phyloP scores from a whole-genome alignment of 805 yeast genomes.

The Wickerhamomyces bisporus region DNA sequence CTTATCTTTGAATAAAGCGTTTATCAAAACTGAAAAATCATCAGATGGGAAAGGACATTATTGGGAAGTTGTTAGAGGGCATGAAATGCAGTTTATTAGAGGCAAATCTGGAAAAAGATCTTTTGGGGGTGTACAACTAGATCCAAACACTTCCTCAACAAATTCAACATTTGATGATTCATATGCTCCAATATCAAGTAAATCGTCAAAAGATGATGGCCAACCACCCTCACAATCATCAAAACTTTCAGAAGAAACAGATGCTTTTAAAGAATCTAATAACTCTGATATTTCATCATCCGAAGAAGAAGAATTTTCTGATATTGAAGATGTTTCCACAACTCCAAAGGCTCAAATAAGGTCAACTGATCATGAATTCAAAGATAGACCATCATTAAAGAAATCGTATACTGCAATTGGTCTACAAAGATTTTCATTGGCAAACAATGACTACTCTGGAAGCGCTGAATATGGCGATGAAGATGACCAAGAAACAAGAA shows the following conservation, averaged over 20 bases:
- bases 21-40: slow-evolving; percentile 84
- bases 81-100: slow-evolving; percentile 73
- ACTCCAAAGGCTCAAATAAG: slow-evolving; percentile 23
- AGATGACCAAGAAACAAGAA: slow-evolving; percentile 10
- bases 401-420: slow-evolving; percentile 26
- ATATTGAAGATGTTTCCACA: slow-evolving; percentile 9
- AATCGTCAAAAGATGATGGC: slow-evolving; percentile 9
- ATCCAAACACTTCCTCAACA: slow-evolving; percentile 4
- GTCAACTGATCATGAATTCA: slow-evolving; percentile 8
- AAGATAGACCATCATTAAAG: slow-evolving; percentile 17
- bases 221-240: not conserved
- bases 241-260: slow-evolving; percentile 5
- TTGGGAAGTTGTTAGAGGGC: slow-evolving; percentile 86
- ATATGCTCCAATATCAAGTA: slow-evolving; percentile 2
- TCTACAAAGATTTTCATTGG: slow-evolving; percentile 17
- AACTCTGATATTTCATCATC: not conserved
- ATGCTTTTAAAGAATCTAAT: slow-evolving; percentile 1
- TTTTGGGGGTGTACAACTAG: slow-evolving; percentile 6
- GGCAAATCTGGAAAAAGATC: slow-evolving; percentile 43
- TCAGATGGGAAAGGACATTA: slow-evolving; percentile 84
- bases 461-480: slow-evolving; percentile 6
- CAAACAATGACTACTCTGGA: slow-evolving; percentile 5
- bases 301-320: slow-evolving; percentile 10
- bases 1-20: slow-evolving; percentile 87
- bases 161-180: slow-evolving; percentile 2